phyloP scores from a whole-genome alignment of 805 yeast species.

The Candida ovalis region DNA sequence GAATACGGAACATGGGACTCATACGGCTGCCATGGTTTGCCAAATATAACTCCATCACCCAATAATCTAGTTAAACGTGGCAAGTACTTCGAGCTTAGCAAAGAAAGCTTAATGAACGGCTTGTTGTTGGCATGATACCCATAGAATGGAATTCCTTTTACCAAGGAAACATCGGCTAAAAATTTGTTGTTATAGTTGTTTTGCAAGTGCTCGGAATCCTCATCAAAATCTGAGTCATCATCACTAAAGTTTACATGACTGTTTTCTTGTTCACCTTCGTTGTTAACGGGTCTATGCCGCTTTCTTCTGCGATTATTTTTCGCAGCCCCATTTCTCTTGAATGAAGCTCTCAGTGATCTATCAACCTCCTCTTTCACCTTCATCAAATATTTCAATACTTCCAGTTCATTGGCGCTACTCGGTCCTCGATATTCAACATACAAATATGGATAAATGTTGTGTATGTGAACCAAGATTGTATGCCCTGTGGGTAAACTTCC shows the following conservation, averaged over 20 bases:
- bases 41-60: slow-evolving; percentile 40
- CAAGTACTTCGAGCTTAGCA: slow-evolving; percentile 59
- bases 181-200: slow-evolving; percentile 31
- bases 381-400: slow-evolving; percentile 33
- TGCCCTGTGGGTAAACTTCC: slow-evolving; percentile 66
- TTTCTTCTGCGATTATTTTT: slow-evolving; percentile 11
- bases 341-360: slow-evolving; percentile 36
- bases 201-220: not conserved
- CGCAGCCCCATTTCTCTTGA: slow-evolving; percentile 20
- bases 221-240: slow-evolving; percentile 2
- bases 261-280: slow-evolving; percentile 13
- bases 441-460: slow-evolving; percentile 80
- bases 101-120: slow-evolving; percentile 63
- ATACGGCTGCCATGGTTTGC: slow-evolving; percentile 44
- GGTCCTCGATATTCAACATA: slow-evolving; percentile 58
- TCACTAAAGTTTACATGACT: slow-evolving; percentile 12
- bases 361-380: slow-evolving; percentile 45
- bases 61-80: slow-evolving; percentile 49
- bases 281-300: slow-evolving; percentile 3
- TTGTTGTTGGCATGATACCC: slow-evolving; percentile 70
- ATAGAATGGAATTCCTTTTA: slow-evolving; percentile 78
- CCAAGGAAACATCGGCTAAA: slow-evolving; percentile 57
- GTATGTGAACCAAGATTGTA: slow-evolving; percentile 65
- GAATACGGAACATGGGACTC: slow-evolving; percentile 80
- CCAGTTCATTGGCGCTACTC: slow-evolving; percentile 14